Percentiles rank a stretch among this genome's conserved stretches.
phyloP scores from a whole-genome alignment of 306 rosid genomes.

The Aeschynomene evenia region DNA sequence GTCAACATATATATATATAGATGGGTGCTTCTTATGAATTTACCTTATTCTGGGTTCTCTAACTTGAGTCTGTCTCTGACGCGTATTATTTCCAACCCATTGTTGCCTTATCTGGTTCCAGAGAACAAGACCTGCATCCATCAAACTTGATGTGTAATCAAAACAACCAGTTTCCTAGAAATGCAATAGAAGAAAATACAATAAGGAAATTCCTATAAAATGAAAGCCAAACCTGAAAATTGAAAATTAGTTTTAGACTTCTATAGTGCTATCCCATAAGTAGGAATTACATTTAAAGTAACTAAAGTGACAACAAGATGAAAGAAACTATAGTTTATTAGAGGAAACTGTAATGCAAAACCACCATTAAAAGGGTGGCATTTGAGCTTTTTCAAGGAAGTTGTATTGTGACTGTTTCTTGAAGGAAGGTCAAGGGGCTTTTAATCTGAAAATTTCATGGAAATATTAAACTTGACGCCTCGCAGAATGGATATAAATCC shows the following conservation, averaged over 20 bases:
- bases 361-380: conserved; percentile 5
- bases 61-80: conserved; percentile 35
- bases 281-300: neutral
- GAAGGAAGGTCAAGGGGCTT: neutral
- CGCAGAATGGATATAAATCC: neutral
- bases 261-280: neutral
- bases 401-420: neutral
- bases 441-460: conserved; percentile 5
- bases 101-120: conserved; percentile 79
- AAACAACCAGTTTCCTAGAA: conserved; percentile 15
- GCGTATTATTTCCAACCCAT: conserved; percentile 61
- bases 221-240: neutral
- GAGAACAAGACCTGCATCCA: conserved; percentile 67
- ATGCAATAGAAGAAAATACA: neutral
- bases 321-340: conserved; percentile 2
- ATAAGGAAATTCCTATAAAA: neutral
- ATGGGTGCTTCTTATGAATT: neutral
- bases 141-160: neutral
- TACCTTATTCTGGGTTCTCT: conserved; percentile 72
- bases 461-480: neutral
- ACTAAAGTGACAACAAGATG: neutral
- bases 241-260: conserved; percentile 12
- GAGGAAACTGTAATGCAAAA: neutral
- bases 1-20: neutral
- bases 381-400: conserved; percentile 16